Conservation (phyloP, 148 eudicot genomes). For the Limonium bicolor region DNA sequence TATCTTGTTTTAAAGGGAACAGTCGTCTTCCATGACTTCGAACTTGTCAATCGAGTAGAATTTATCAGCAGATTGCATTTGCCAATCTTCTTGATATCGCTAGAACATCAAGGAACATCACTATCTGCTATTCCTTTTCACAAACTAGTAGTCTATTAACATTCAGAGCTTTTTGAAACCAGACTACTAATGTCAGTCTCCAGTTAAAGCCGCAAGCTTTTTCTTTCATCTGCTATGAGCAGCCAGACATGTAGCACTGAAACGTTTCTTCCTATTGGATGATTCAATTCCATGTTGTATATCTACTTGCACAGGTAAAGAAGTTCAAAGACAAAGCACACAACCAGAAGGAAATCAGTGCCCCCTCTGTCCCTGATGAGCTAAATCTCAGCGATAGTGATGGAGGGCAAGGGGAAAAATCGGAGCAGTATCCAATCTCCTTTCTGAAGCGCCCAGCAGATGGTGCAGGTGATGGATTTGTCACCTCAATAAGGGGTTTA, state of each 20-base stretch:
- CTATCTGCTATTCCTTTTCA: too few species aligned
- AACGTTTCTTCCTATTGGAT: neutral
- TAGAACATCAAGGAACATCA: too few species aligned
- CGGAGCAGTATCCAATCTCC: conserved; percentile 42
- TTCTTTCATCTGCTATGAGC: too few species aligned
- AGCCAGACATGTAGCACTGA: too few species aligned
- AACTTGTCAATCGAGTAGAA: too few species aligned
- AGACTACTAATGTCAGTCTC: too few species aligned
- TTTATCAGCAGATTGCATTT: too few species aligned
- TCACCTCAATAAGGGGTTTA: conserved; percentile 76
- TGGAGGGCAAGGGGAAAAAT: conserved; percentile 48
- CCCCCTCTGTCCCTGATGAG: conserved; percentile 50
- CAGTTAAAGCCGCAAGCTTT: too few species aligned
- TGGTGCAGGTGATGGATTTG: conserved; percentile 98
- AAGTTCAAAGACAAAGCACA: conserved; percentile 92
- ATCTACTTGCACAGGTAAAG: conserved; percentile 44
- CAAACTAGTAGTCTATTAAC: too few species aligned
- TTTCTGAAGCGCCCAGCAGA: conserved; percentile 66
- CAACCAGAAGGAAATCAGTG: conserved; percentile 34
- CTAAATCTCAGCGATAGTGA: conserved; percentile 83
- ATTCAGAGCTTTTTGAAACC: neutral
- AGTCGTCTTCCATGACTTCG: too few species aligned
- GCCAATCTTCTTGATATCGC: too few species aligned
- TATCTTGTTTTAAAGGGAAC: too few species aligned
- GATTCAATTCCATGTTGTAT: neutral